Base-by-base conservation (phyloP, 352 stramenopile genomes). In the Phytopythium montanum region DNA sequence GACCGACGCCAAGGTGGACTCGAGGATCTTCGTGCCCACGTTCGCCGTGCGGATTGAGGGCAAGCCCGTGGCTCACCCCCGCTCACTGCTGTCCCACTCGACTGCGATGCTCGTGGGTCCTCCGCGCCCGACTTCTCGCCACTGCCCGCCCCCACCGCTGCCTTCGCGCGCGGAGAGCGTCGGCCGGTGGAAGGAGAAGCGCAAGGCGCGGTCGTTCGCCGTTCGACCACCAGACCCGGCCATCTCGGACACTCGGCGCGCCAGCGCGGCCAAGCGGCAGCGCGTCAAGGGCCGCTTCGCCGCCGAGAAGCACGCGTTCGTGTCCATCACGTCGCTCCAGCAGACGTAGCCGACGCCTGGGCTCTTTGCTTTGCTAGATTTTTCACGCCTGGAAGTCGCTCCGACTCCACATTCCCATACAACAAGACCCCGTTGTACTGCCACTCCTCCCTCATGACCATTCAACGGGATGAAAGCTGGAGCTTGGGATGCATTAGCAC, bases 321-420 rank as follows among this genome's bases (percentile, higher is more conserved):
- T 90, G 38, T 78, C 79, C 38, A 86, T 89, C 58, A 89, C 76
- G n/a, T 60, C 69, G 33, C 66, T 89, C 49, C 79, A 89, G 73
- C 64, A 56, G 23, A 34, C 31, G 10, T 56, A 46, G n/a, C n/a
- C n/a, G n/a, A 13, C 50, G 10, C 28, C 48, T 41, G 16, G 23
- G 9, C 19, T n/a, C 21, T 31, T 31, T 25, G 21, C 19, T 36
- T 56, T 29, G 19, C 10, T 44, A 19, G 12, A 9, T n/a, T 50
- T 26, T 50, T 31, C 10, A 19, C 42, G 42, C 42, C 19, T 42
- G 4, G 3, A 21, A 46, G 51, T 46, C 51, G 51, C 33, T 41
- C 25, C 51, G 51, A 23, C 51, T 56, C 51, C 33, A 46, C 33
- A 56, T 56, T 55, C 2, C 50, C 31, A 56, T 55, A 52, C 50